Evolutionary conservation across 2,329 filamentous ascomycete genomes (phyloP).

Genomic region (Parastagonospora nodorum): DNA sequence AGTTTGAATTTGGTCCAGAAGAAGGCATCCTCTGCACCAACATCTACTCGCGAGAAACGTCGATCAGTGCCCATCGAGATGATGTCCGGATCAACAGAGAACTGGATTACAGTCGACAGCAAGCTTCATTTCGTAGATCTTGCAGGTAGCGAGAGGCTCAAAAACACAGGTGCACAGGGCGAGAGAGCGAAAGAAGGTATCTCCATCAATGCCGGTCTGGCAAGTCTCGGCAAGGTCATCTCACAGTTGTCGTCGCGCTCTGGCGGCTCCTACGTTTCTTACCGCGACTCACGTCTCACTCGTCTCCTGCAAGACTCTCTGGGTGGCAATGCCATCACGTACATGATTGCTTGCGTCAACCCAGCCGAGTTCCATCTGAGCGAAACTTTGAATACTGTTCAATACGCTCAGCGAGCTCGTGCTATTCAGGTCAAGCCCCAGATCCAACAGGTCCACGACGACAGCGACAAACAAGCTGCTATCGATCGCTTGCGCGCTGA

Average conservation of each 20-base stretch:
- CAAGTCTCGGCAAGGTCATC: constrained; percentile 95
- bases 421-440: constrained; percentile 97
- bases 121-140: constrained; percentile 98
- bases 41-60: constrained; percentile 74
- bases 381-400: constrained; percentile 93
- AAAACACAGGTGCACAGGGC: constrained; percentile 95
- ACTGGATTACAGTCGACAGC: constrained; percentile 86
- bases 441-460: constrained; percentile 87
- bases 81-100: constrained; percentile 64
- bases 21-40: constrained; percentile 60
- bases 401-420: constrained; percentile 93
- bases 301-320: constrained; percentile 94
- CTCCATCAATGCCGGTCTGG: constrained; percentile 95
- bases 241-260: constrained; percentile 93
- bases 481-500: constrained; percentile 95
- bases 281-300: constrained; percentile 96
- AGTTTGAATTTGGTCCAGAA: constrained; percentile 91
- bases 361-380: constrained; percentile 96
- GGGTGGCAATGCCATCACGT: constrained; percentile 95
- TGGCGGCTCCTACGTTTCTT: constrained; percentile 88
- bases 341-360: constrained; percentile 99
- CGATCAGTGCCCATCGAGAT: constrained; percentile 85
- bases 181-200: constrained; percentile 96
- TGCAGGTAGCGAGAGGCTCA: constrained; percentile 92
- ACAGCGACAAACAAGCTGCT: constrained; percentile 89